phyloP scores from a whole-genome alignment of 305 asterid genomes.

The Stenogyne calaminthoides region DNA sequence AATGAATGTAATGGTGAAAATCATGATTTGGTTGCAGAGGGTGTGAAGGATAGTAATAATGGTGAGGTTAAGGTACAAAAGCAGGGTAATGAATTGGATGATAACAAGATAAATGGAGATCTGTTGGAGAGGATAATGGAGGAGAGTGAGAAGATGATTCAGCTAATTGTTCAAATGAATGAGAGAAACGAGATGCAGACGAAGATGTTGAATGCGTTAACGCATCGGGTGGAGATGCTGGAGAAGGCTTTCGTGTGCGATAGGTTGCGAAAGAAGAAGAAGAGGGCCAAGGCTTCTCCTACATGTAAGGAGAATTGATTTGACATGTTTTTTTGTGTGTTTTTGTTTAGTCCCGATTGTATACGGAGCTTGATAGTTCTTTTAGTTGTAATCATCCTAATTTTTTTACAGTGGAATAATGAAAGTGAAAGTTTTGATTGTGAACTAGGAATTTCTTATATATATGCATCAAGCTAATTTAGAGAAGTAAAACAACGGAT shows the following conservation, averaged over 20 bases:
- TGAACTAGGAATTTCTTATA: too few species aligned
- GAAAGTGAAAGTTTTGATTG: too few species aligned
- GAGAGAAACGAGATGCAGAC: slow-evolving; percentile 69
- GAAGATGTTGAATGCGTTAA: slow-evolving; percentile 55
- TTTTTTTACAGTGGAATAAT: too few species aligned
- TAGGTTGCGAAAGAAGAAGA: slow-evolving; percentile 38
- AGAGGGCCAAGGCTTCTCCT: slow-evolving; percentile 20
- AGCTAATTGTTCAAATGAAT: slow-evolving; percentile 49
- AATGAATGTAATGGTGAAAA: too few species aligned
- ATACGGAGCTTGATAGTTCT: too few species aligned
- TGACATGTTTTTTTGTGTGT: background rate
- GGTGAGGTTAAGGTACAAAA: slow-evolving; percentile 1
- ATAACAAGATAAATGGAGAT: slow-evolving; percentile 31
- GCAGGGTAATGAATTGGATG: too few species aligned
- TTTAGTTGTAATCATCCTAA: too few species aligned
- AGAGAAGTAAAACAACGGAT: too few species aligned
- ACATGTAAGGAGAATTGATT: background rate
- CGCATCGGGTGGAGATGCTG: slow-evolving; percentile 58
- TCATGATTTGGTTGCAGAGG: slow-evolving; percentile 10
- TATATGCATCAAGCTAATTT: too few species aligned
- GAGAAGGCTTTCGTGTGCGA: slow-evolving; percentile 66
- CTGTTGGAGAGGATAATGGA: slow-evolving; percentile 56
- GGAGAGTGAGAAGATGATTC: slow-evolving; percentile 69
- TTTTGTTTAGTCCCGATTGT: too few species aligned
- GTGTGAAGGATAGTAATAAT: slow-evolving; percentile 6